phyloP scores from a whole-genome alignment of 495 filamentous ascomycete species.

The Physcia stellaris region DNA sequence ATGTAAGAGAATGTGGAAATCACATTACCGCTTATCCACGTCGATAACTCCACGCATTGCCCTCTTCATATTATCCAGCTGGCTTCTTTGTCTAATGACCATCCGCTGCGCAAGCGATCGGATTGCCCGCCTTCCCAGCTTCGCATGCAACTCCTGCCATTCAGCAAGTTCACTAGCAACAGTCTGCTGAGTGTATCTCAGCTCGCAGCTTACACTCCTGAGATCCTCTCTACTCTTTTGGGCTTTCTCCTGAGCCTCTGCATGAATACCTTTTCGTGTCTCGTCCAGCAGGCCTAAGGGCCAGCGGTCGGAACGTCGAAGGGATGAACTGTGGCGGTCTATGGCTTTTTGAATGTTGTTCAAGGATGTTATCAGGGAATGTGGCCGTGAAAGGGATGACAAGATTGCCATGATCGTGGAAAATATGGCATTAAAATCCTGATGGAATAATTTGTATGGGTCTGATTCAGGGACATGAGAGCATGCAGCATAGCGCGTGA shows the following conservation, averaged over 20 bases:
- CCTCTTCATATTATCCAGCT: conserved; percentile 68
- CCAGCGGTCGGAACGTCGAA: conserved; percentile 63
- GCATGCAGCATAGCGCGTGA: conserved; percentile 55
- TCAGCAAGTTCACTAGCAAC: conserved; percentile 85
- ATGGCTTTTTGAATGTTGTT: conserved; percentile 48
- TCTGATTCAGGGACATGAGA: conserved; percentile 58
- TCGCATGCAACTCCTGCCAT: conserved; percentile 80
- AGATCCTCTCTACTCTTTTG: conserved; percentile 49
- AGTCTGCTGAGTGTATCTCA: conserved; percentile 84
- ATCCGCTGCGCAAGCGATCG: conserved; percentile 62
- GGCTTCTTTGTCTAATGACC: conserved; percentile 62
- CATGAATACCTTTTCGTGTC: conserved; percentile 63
- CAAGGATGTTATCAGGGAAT: conserved; percentile 61
- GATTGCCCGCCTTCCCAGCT: conserved; percentile 59
- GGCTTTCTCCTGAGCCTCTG: conserved; percentile 66
- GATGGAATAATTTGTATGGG: conserved; percentile 60
- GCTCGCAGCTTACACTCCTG: conserved; percentile 53
- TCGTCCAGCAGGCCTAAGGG: conserved; percentile 79
- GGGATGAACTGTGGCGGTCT: conserved; percentile 58
- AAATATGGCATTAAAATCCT: conserved; percentile 58
- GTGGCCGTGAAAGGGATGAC: conserved; percentile 66
- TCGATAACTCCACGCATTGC: conserved; percentile 36
- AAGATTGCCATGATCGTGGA: conserved; percentile 71
- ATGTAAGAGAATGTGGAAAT: too few relatives aligned
- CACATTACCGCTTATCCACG: background rate